Percentiles rank a stretch among this genome's conserved stretches.
Conservation (phyloP, 2,329 filamentous ascomycete species). For the Diaporthe longicolla region DNA sequence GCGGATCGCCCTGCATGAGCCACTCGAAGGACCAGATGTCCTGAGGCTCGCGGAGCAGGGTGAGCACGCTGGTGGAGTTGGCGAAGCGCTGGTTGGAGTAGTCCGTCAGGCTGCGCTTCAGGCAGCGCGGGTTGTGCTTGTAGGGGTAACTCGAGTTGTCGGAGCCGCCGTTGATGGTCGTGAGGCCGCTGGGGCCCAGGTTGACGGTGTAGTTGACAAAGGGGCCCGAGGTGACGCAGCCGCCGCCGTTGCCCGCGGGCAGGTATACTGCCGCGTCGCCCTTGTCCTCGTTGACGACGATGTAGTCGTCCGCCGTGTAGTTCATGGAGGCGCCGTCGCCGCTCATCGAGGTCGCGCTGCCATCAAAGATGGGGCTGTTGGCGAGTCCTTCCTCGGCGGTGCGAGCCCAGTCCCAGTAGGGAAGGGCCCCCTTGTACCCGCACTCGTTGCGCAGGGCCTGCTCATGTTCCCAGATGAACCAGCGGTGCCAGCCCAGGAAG, state of each 20-base stretch:
- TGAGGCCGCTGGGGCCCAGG: slow-evolving; percentile 53
- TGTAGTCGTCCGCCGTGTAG: slow-evolving; percentile 47
- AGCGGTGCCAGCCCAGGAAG: slow-evolving; percentile 38
- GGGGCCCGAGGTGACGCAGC: slow-evolving; percentile 64
- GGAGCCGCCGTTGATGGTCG: slow-evolving; percentile 45
- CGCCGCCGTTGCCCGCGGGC: slow-evolving; percentile 62
- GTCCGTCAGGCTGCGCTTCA: slow-evolving; percentile 54
- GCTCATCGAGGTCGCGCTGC: slow-evolving; percentile 61
- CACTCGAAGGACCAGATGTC: slow-evolving; percentile 53
- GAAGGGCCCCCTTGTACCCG: slow-evolving; percentile 44
- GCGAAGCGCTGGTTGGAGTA: slow-evolving; percentile 28
- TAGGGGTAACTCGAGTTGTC: slow-evolving; percentile 48
- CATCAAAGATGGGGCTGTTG: slow-evolving; percentile 65
- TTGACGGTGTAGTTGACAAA: slow-evolving; percentile 56
- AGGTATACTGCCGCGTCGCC: slow-evolving; percentile 40
- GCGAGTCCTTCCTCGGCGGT: slow-evolving; percentile 57
- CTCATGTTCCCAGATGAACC: slow-evolving; percentile 36
- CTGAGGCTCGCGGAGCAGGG: slow-evolving; percentile 29
- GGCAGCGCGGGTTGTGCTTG: slow-evolving; percentile 56
- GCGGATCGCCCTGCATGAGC: slow-evolving; percentile 47
- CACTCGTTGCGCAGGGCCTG: slow-evolving; percentile 38
- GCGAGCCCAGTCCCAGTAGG: slow-evolving; percentile 64
- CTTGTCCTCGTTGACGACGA: slow-evolving; percentile 48
- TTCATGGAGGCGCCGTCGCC: slow-evolving; percentile 55
- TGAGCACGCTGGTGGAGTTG: slow-evolving; percentile 17